Base-by-base conservation (phyloP, 192 early-diverging fungal genomes). In the Nowakowskiella sp. region DNA sequence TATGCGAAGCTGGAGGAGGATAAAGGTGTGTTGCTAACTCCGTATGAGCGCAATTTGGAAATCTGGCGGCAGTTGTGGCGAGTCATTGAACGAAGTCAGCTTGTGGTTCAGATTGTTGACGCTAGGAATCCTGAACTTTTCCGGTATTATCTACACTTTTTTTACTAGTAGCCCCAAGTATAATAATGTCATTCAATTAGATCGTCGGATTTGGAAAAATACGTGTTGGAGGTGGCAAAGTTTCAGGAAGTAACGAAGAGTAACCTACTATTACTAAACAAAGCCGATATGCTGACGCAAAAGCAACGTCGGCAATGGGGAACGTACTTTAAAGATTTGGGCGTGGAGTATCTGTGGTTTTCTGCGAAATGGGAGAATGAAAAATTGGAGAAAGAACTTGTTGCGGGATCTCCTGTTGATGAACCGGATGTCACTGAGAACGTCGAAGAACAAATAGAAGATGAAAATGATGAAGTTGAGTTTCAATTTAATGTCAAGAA, bases 61-160 rank as follows among this genome's bases (percentile, higher is more conserved):
- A 89, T 99, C 23, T 99, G 95, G 95, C 76, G 94, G 47, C 96
- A 99, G 65, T 76, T 99, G 28, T 99, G 96, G 96, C 82, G 96
- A 27, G 96, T 99, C 39, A 88, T 97, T 58, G 96, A 99, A 70
- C 77, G 91, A 44, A 94, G 91, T 24, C 85, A 95, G 53, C 57
- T 97, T 70, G 69, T 99, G 13, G 93, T 97, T 29, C 96, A 99
- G 76, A 97, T 99, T 49, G 96, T 99, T 27, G 96, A 99, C 75
- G 94, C 93, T 4, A 79, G 96, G 39, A 92, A 97, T 70, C 94
- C 94, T 0, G 59, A 92, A 53, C 68, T 99, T 36, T 99, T 97
- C 69, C 74, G 90, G 32, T n/a, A n/a, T n/a, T n/a, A n/a, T n/a
- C n/a, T n/a, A n/a, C n/a, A n/a, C n/a, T n/a, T n/a, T n/a, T n/a